A percentile compares a stretch with the other conserved stretches of the same genome.
These are phyloP conservation scores for Fusarium sp. DNA, from an alignment of 2,329 filamentous ascomycete genomes.

Conservation along the genomic window DNA sequence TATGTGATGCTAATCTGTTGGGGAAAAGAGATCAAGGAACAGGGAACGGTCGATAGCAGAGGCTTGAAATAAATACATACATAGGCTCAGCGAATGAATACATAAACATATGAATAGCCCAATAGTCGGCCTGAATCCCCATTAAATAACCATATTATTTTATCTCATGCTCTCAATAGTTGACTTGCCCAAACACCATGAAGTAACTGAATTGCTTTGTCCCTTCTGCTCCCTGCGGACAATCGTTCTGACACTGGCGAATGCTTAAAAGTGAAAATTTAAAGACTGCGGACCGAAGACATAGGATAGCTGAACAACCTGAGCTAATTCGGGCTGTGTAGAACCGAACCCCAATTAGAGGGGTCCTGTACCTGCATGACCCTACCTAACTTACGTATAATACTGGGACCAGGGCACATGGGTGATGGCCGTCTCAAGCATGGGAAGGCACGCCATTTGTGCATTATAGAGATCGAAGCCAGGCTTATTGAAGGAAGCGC, in stretches of 20 bases:
- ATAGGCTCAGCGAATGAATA: background rate
- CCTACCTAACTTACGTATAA: conserved; percentile 21
- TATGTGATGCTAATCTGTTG: background rate
- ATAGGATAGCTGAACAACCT: background rate
- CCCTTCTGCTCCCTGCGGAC: background rate
- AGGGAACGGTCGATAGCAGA: background rate
- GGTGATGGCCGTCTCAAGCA: conserved; percentile 37
- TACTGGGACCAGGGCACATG: conserved; percentile 35
- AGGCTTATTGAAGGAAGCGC: background rate
- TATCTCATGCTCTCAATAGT: background rate
- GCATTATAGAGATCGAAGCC: conserved; percentile 24
- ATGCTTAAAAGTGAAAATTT: background rate
- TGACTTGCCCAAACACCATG: background rate
- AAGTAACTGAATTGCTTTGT: background rate
- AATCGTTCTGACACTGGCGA: background rate
- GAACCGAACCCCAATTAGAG: conserved; percentile 7
- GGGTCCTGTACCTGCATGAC: conserved; percentile 40
- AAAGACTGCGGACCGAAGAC: background rate
- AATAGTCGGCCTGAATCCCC: background rate
- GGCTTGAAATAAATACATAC: background rate
- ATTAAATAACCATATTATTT: background rate
- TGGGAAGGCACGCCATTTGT: conserved; percentile 40
- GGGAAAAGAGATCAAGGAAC: background rate
- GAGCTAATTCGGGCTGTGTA: background rate
- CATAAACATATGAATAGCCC: background rate